Conservation (phyloP, 2,329 filamentous ascomycete genomes). For the Ceratocystis huliohia region DNA sequence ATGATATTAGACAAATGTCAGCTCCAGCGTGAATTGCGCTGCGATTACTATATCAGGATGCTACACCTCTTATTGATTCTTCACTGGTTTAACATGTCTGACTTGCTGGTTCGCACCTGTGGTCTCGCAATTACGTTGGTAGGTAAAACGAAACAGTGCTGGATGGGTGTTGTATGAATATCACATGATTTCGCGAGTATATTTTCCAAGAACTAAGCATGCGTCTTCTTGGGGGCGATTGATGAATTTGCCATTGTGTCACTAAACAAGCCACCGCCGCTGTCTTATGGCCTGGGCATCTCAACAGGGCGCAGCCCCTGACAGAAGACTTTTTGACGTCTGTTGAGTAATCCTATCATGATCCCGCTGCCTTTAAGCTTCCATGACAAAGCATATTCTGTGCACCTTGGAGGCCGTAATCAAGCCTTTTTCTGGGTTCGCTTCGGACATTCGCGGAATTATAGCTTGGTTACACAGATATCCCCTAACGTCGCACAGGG, state of each 20-base stretch:
- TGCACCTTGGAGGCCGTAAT: not conserved
- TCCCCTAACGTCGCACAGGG: not conserved
- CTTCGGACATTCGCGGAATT: constrained; percentile 5
- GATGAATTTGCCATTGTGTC: not conserved
- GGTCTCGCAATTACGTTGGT: not conserved
- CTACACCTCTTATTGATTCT: not conserved
- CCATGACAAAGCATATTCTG: not conserved
- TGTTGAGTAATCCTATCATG: not conserved
- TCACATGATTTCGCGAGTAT: not conserved
- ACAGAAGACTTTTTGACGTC: not conserved
- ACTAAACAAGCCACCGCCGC: not conserved
- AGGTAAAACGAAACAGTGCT: not conserved
- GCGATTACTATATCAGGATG: not conserved
- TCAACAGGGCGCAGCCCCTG: not conserved
- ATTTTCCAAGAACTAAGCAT: not conserved
- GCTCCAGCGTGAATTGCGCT: not conserved
- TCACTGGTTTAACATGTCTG: not conserved
- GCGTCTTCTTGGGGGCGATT: not conserved
- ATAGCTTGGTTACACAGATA: not conserved
- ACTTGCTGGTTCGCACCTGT: not conserved
- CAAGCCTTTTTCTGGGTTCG: not conserved
- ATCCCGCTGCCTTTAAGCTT: not conserved
- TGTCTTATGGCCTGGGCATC: not conserved
- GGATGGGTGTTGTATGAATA: not conserved
- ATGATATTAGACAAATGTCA: not conserved